Evolutionary conservation across 2,329 filamentous ascomycete species (phyloP).

Genomic region (Mollisia scopiformis): DNA sequence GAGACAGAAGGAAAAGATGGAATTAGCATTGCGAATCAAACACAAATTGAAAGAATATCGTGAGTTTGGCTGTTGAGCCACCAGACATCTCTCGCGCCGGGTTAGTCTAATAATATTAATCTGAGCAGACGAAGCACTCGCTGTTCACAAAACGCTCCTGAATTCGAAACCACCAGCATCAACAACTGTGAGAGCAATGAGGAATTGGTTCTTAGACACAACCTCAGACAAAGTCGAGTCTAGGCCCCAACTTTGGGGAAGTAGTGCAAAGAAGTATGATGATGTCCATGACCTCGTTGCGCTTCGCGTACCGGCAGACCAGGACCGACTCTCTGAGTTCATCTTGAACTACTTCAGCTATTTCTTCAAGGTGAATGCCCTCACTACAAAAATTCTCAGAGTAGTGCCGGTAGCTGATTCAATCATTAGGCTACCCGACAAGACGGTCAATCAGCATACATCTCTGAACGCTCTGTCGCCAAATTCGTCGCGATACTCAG

Average conservation of each 20-base stretch:
- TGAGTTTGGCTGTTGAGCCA: background rate
- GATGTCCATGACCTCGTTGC: conserved; percentile 30
- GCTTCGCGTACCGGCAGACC: conserved; percentile 22
- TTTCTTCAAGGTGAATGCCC: conserved; percentile 13
- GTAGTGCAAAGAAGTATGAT: conserved; percentile 7
- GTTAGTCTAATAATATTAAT: background rate
- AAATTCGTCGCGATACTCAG: conserved; percentile 9
- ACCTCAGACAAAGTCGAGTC: background rate
- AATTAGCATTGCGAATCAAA: conserved; percentile 13
- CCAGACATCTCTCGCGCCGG: background rate
- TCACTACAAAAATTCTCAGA: background rate
- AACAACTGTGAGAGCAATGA: background rate
- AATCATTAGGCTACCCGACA: background rate
- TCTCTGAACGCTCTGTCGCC: conserved; percentile 11
- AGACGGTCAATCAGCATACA: conserved; percentile 4
- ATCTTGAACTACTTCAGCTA: conserved; percentile 27
- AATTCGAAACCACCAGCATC: background rate
- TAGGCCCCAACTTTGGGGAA: background rate
- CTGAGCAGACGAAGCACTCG: conserved; percentile 16
- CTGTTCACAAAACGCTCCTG: background rate
- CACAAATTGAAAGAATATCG: background rate
- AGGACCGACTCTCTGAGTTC: conserved; percentile 33
- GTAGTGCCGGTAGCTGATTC: background rate
- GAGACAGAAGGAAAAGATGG: conserved; percentile 10
- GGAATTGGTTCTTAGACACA: background rate